These are phyloP conservation scores for Pythium brassicae DNA, from an alignment of 352 stramenopile species.

Conservation along the genomic window DNA sequence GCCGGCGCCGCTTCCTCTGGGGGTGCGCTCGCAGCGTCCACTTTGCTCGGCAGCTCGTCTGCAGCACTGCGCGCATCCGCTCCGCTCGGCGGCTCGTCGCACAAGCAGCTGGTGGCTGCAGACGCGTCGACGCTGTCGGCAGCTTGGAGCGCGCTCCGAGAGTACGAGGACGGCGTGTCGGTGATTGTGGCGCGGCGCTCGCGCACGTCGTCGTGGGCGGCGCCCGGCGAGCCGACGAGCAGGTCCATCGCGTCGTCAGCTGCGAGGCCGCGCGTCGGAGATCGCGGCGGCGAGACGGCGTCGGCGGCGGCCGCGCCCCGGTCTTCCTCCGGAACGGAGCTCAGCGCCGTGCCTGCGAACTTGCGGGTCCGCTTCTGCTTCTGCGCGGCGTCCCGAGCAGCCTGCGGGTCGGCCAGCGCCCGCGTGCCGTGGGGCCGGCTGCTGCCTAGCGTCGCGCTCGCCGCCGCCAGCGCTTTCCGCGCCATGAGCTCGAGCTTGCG, in stretches of 20 bases:
- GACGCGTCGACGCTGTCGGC: neutral
- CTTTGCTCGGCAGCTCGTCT: neutral
- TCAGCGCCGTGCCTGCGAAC: neutral
- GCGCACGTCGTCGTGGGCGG: conserved; percentile 12
- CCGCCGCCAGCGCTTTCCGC: conserved; percentile 7
- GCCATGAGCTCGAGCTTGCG: conserved; percentile 18
- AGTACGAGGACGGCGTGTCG: conserved; percentile 2
- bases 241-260: conserved; percentile 14
- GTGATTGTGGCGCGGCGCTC: conserved; percentile 1
- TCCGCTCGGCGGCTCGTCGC: neutral
- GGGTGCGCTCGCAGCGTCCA: neutral
- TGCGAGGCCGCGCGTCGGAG: neutral
- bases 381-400: neutral
- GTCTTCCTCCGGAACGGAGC: conserved; percentile 10
- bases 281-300: neutral
- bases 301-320: neutral
- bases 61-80: neutral
- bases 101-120: neutral
- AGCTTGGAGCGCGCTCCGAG: neutral
- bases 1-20: neutral
- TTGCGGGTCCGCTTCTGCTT: conserved; percentile 13
- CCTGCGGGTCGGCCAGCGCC: conserved; percentile 3
- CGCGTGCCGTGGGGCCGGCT: conserved; percentile 1
- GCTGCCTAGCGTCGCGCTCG: neutral
- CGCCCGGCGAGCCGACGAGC: conserved; percentile 12